Conservation (phyloP, 805 yeast species). For the Suhomyces sp. region DNA sequence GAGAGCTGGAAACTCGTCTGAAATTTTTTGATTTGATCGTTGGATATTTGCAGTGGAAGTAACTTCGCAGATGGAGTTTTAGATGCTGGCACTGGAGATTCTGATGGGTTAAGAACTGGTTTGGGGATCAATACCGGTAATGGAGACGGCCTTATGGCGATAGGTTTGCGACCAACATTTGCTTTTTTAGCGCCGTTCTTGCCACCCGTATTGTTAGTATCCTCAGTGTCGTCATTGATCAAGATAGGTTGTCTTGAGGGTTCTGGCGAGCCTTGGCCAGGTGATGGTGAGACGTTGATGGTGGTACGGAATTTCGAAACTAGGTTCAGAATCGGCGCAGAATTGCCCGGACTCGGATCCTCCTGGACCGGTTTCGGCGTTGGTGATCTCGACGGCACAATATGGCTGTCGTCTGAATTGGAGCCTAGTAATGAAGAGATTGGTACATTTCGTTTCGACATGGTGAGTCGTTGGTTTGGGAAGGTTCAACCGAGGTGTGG, state of each 20-base stretch:
- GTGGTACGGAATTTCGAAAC: constrained; percentile 35
- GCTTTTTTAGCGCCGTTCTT: neutral
- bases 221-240: constrained; percentile 2
- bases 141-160: constrained; percentile 10
- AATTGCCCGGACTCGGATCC: neutral
- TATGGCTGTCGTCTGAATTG: constrained; percentile 10
- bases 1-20: constrained; percentile 29
- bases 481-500: too few relatives aligned
- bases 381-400: constrained; percentile 3
- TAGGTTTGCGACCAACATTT: constrained; percentile 5
- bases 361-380: constrained; percentile 8
- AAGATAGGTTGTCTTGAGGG: too few relatives aligned
- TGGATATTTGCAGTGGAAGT: constrained; percentile 8
- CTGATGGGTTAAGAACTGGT: constrained; percentile 11
- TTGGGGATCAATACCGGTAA: constrained; percentile 22
- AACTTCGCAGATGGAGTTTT: constrained; percentile 3
- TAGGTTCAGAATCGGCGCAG: constrained; percentile 14
- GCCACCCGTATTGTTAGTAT: too few relatives aligned
- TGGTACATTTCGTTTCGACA: constrained; percentile 32
- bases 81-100: constrained; percentile 8
- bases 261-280: neutral
- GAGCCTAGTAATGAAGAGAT: constrained; percentile 31
- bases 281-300: constrained; percentile 17
- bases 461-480: constrained; percentile 1
- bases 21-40: constrained; percentile 31